phyloP scores from a whole-genome alignment of 495 filamentous ascomycete genomes.

The Rhizodiscina lignyota region DNA sequence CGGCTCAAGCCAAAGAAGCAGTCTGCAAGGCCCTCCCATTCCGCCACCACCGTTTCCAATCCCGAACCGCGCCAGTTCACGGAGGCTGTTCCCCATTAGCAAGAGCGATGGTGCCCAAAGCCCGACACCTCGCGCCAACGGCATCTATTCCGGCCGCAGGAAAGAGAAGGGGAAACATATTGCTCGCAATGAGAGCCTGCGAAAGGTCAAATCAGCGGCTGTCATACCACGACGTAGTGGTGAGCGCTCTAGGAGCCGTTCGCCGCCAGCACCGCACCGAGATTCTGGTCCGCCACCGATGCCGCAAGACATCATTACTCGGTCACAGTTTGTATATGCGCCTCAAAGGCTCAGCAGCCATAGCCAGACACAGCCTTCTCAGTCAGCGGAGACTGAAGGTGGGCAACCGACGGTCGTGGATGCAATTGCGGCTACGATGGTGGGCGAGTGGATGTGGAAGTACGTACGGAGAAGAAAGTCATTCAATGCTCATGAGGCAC shows the following conservation, averaged over 20 bases:
- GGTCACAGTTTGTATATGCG: conserved; percentile 32
- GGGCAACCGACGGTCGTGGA: conserved; percentile 57
- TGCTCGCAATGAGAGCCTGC: conserved; percentile 35
- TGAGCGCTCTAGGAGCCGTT: conserved; percentile 13
- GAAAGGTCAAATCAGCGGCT: conserved; percentile 70
- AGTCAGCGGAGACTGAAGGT: not conserved
- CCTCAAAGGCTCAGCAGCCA: conserved; percentile 16
- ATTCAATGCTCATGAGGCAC: conserved; percentile 64
- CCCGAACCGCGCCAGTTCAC: conserved; percentile 73
- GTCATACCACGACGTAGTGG: conserved; percentile 31
- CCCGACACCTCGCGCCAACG: conserved; percentile 41
- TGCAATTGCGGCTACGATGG: conserved; percentile 95
- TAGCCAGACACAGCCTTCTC: not conserved
- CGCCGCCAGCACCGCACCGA: conserved; percentile 7
- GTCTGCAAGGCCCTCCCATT: too few species aligned
- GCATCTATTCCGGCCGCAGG: conserved; percentile 8
- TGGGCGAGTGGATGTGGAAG: conserved; percentile 99
- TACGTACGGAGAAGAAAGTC: conserved; percentile 87
- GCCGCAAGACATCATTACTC: conserved; percentile 54
- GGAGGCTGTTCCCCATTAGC: conserved; percentile 46
- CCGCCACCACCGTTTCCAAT: conserved; percentile 70
- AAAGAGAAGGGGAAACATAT: conserved; percentile 18
- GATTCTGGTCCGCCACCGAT: conserved; percentile 35
- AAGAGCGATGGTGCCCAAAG: conserved; percentile 64
- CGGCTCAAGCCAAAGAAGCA: conserved; percentile 23